Base-by-base conservation (phyloP, 2,329 filamentous ascomycete genomes). In the Neonectria sp. region DNA sequence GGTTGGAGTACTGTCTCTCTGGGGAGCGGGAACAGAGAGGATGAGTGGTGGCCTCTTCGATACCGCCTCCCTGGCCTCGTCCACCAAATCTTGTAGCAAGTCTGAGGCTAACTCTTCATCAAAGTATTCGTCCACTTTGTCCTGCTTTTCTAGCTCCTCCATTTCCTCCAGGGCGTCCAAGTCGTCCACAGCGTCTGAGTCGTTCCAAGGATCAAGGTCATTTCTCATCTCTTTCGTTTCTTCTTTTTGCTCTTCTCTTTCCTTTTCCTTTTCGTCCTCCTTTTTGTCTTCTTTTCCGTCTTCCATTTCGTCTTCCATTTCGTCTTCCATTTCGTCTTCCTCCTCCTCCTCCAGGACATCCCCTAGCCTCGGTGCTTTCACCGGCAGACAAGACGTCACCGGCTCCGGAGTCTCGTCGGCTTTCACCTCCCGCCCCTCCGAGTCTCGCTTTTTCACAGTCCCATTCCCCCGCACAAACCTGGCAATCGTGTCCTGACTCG, bases 401-500 rank as follows among this genome's bases (percentile, higher is more conserved):
- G 27, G 51, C 13, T 57, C 52, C 2, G 24, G 21, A 17, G 51
- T 27, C 33, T 57, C 29, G 3, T 21, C 49, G 13, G 46, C 52
- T 69, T 45, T 12, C 25, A 73, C 61, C 4, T 68, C 68, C 17
- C 62, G 59, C 3, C 77, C 78, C 6, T 60, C 66, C 3, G 48
- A 60, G 35, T 77, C 76, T 45, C 77, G 77, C 71, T 81, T 81
- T 60, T 71, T 80, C 1, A 65, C 63, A 3, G 71, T 70, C 1
- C 76, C 77, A n/a, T 79, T 77, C 0, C 80, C 79, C 40, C 80
- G 78, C 8, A 88, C 78, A 64, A 91, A 91, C 40, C 83, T 75
- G 21, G 87, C 81, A 68, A 91, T 88, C 0, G 85, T 88, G 48
- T 85, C 85, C 75, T 91, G 89, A 37, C 88, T 90, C 0, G 88